phyloP scores from a whole-genome alignment of 176 grass and related monocot species.

The Zoysia pacifica region DNA sequence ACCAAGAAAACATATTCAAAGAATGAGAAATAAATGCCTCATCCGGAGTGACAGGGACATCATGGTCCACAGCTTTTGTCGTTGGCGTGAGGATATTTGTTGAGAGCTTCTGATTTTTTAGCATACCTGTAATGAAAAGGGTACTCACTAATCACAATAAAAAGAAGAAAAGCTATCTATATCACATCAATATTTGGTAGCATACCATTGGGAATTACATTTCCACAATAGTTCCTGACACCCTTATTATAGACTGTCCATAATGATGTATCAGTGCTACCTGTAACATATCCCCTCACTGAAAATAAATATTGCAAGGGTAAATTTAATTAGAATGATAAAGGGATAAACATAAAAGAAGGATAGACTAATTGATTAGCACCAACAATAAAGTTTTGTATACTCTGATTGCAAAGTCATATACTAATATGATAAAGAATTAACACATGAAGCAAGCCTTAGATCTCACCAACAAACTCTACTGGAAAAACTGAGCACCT shows the following conservation, averaged over 20 bases:
- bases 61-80: slow-evolving; percentile 86
- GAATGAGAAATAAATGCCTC: slow-evolving; percentile 53
- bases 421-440: slow-evolving; percentile 20
- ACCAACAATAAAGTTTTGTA: slow-evolving; percentile 16
- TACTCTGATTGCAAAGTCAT: slow-evolving; percentile 1
- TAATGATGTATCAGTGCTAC: slow-evolving; percentile 93
- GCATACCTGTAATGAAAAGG: slow-evolving; percentile 59
- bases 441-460: slow-evolving; percentile 27
- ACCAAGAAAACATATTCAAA: not conserved
- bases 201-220: slow-evolving; percentile 78
- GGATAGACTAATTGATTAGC: slow-evolving; percentile 14
- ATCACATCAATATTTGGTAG: not conserved
- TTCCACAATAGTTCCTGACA: slow-evolving; percentile 89
- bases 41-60: slow-evolving; percentile 80
- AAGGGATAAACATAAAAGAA: not conserved
- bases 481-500: slow-evolving; percentile 94
- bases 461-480: slow-evolving; percentile 96
- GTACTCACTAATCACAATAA: not conserved
- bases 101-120: slow-evolving; percentile 81
- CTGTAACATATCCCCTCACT: slow-evolving; percentile 91
- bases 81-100: slow-evolving; percentile 91
- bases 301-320: slow-evolving; percentile 32
- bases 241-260: slow-evolving; percentile 93
- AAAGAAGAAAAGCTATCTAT: slow-evolving; percentile 7
- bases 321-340: slow-evolving; percentile 6